phyloP scores from a whole-genome alignment of 495 filamentous ascomycete genomes.

The Immersiella caudata region DNA sequence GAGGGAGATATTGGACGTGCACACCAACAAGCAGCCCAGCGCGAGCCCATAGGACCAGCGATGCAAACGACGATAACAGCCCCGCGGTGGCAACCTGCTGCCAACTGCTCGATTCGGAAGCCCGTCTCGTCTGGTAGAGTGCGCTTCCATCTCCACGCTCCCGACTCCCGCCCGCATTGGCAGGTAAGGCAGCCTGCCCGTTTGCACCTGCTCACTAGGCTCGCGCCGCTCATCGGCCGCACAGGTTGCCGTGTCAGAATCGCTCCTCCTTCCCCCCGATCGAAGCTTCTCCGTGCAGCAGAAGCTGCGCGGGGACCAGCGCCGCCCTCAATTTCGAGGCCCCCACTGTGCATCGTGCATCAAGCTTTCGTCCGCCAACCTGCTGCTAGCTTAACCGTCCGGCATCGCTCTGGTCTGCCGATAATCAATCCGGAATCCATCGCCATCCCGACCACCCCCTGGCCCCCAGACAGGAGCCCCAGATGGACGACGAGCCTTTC shows the following conservation, averaged over 20 bases:
- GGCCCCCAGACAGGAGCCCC: background rate
- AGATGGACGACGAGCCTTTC: background rate
- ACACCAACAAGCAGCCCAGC: background rate
- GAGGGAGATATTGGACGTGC: background rate
- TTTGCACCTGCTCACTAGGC: conserved; percentile 4
- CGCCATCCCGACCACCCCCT: background rate
- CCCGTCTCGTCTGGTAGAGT: conserved; percentile 1
- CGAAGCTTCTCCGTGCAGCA: conserved; percentile 11
- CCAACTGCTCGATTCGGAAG: conserved; percentile 16
- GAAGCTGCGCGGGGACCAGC: background rate
- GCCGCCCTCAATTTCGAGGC: background rate
- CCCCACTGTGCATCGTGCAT: background rate
- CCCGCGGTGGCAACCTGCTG: conserved; percentile 4
- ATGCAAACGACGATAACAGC: conserved; percentile 10
- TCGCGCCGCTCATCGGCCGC: conserved; percentile 3
- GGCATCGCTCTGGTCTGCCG: background rate
- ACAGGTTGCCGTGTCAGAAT: conserved; percentile 15
- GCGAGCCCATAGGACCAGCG: background rate
- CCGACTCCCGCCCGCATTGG: conserved; percentile 6
- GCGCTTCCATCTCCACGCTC: conserved; percentile 3
- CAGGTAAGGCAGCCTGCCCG: conserved; percentile 4
- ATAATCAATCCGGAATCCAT: background rate
- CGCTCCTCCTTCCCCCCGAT: conserved; percentile 6
- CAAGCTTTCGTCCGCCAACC: background rate
- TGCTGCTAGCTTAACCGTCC: background rate